phyloP scores from a whole-genome alignment of 352 stramenopile genomes.

The Globisporangium heterothallicum region DNA sequence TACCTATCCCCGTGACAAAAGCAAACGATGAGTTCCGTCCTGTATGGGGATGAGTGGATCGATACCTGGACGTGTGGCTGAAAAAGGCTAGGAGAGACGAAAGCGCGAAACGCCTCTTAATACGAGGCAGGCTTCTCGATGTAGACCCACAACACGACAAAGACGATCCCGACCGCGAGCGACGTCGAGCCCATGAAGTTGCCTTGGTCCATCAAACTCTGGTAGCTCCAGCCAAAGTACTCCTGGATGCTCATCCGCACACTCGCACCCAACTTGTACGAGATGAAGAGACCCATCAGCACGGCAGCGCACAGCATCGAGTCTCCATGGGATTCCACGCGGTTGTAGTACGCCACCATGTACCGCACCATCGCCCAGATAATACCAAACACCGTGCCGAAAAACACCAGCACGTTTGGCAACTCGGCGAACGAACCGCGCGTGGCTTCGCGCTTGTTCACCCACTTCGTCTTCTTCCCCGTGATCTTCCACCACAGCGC shows the following conservation, averaged over 20 bases:
- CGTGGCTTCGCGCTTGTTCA: constrained; percentile 56
- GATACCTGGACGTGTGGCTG: not conserved
- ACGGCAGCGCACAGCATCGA: constrained; percentile 65
- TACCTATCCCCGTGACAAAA: not conserved
- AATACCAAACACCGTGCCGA: constrained; percentile 61
- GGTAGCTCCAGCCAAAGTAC: constrained; percentile 87
- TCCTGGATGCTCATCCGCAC: constrained; percentile 85
- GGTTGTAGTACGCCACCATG: constrained; percentile 72
- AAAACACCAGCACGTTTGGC: constrained; percentile 82
- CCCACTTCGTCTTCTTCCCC: constrained; percentile 62
- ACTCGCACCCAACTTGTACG: constrained; percentile 67
- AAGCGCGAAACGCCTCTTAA: constrained; percentile 1
- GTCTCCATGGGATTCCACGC: constrained; percentile 65
- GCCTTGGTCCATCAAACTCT: constrained; percentile 82
- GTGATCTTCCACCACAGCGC: constrained; percentile 83
- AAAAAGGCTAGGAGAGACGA: not conserved
- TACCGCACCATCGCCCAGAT: constrained; percentile 79
- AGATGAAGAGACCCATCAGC: constrained; percentile 73
- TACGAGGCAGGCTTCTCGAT: constrained; percentile 56
- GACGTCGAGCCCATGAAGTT: constrained; percentile 84
- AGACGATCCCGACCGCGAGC: constrained; percentile 74
- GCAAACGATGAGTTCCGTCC: not conserved
- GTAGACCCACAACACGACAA: constrained; percentile 82
- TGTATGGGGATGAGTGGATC: not conserved
- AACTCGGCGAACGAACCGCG: constrained; percentile 70